Conservation (phyloP, 306 rosid species). For the Casuarina glauca region DNA sequence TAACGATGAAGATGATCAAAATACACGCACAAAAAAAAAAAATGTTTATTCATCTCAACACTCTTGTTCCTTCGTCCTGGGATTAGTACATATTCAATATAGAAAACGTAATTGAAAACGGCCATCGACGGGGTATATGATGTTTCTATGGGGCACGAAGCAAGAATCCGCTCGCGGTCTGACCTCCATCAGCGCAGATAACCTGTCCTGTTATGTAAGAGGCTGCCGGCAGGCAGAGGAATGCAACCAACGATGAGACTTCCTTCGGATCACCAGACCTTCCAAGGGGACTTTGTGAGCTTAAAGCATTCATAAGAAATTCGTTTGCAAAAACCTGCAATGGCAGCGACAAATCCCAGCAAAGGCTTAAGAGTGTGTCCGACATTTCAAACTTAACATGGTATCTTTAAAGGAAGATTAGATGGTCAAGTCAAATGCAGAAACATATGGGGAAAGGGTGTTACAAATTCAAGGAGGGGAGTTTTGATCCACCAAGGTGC, state of each 20-base stretch:
- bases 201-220: background rate
- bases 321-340: background rate
- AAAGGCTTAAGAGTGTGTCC: background rate
- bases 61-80: no score
- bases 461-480: conserved; percentile 26
- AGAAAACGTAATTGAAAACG: no score
- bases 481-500: conserved; percentile 56
- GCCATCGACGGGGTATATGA: background rate
- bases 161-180: background rate
- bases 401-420: background rate
- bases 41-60: no score
- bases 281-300: background rate
- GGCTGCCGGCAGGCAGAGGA: background rate
- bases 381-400: background rate
- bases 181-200: background rate
- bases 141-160: background rate
- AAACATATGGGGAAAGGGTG: background rate
- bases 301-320: background rate
- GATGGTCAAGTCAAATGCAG: background rate
- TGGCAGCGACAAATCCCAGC: background rate
- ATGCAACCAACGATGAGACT: background rate
- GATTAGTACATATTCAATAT: no score
- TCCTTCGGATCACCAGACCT: background rate
- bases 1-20: no score
- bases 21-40: no score